phyloP scores from a whole-genome alignment of 1,139 yeast species.

The Sugiyamaella pinicola region DNA sequence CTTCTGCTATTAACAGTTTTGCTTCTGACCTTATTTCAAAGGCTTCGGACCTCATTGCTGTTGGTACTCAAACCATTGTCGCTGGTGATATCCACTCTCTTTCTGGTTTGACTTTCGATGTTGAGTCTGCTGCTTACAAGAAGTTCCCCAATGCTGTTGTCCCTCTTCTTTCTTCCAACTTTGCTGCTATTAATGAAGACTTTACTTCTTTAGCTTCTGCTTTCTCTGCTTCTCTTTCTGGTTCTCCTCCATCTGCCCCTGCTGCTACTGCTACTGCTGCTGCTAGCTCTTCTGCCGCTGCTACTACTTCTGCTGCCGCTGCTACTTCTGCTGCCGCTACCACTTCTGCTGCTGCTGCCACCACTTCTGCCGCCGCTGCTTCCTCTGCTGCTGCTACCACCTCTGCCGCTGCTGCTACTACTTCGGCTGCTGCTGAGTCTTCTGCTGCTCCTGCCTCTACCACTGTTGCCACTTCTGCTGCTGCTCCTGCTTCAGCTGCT shows the following conservation, averaged over 20 bases:
- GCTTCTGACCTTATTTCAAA: slow-evolving; percentile 28
- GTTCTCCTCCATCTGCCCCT: slow-evolving; percentile 21
- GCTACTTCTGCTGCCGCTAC: slow-evolving; percentile 22
- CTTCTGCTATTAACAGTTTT: slow-evolving; percentile 23
- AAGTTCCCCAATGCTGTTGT: slow-evolving; percentile 21
- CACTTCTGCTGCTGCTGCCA: slow-evolving; percentile 24
- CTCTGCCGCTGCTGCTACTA: slow-evolving; percentile 21
- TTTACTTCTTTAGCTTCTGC: slow-evolving; percentile 20
- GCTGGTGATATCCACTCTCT: slow-evolving; percentile 25
- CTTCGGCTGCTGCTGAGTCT: slow-evolving; percentile 11
- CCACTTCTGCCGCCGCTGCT: slow-evolving; percentile 18
- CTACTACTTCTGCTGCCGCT: slow-evolving; percentile 19
- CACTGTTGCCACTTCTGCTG: slow-evolving; percentile 16
- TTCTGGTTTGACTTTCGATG: slow-evolving; percentile 21
- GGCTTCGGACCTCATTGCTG: slow-evolving; percentile 30
- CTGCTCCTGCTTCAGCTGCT: slow-evolving; percentile 22
- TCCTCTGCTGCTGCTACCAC: slow-evolving; percentile 21
- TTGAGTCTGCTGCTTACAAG: slow-evolving; percentile 25
- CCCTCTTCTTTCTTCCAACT: slow-evolving; percentile 19
- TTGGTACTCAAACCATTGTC: slow-evolving; percentile 31
- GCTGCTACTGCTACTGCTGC: slow-evolving; percentile 19
- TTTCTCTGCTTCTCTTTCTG: slow-evolving; percentile 19
- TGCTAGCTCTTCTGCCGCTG: slow-evolving; percentile 19
- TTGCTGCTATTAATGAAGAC: slow-evolving; percentile 24
- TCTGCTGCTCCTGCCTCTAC: slow-evolving; percentile 18